These are phyloP conservation scores for Tribonema minus DNA, from an alignment of 108 stramenopile genomes.

Conservation along the genomic window DNA sequence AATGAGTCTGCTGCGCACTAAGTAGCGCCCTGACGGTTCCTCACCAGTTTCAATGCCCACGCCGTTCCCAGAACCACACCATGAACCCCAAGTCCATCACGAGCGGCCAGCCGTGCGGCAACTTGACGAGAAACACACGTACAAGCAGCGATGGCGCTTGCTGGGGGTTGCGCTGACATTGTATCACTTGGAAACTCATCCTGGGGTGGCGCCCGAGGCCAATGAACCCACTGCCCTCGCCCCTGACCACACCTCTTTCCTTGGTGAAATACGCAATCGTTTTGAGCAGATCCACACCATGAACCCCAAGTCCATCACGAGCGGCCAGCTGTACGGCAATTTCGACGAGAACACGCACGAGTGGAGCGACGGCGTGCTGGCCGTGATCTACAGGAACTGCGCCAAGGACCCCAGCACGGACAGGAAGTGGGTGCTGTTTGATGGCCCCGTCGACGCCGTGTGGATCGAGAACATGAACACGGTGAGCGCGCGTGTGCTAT, in stretches of 20 bases:
- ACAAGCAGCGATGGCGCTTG: slow-evolving; percentile 62
- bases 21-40: too few relatives aligned
- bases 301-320: slow-evolving; percentile 63
- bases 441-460: slow-evolving; percentile 66
- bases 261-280: too few relatives aligned
- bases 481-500: too few relatives aligned
- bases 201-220: too few relatives aligned
- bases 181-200: too few relatives aligned
- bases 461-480: slow-evolving; percentile 74
- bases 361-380: slow-evolving; percentile 63
- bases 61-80: slow-evolving; percentile 47
- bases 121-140: slow-evolving; percentile 61
- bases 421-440: slow-evolving; percentile 64
- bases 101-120: slow-evolving; percentile 58
- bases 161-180: slow-evolving; percentile 40
- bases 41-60: too few relatives aligned
- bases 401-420: slow-evolving; percentile 54
- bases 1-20: too few relatives aligned
- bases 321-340: slow-evolving; percentile 61
- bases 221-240: too few relatives aligned
- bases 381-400: slow-evolving; percentile 60
- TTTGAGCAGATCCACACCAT: slow-evolving; percentile 58
- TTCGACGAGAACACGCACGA: slow-evolving; percentile 66
- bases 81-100: slow-evolving; percentile 69
- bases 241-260: too few relatives aligned